Evolutionary conservation across 176 grass and related monocot genomes (phyloP).

Genomic region (Lolium multiflorum): DNA sequence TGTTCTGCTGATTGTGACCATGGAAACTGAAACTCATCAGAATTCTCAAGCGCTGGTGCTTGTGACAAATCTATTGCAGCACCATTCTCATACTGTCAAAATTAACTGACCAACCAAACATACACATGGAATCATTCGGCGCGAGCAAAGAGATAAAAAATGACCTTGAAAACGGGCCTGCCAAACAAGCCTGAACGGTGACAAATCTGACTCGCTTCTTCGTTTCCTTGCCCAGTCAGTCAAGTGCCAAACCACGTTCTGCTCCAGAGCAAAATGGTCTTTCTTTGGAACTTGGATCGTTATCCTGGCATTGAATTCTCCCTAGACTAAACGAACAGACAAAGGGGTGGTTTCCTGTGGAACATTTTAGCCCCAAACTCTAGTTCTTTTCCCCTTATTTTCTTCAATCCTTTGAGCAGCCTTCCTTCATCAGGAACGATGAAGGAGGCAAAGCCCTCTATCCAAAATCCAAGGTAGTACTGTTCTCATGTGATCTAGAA

Average conservation of each 20-base stretch:
- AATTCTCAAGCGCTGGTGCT: no score
- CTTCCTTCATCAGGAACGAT: not conserved
- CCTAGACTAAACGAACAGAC: no score
- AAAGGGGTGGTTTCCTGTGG: no score
- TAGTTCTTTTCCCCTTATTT: not conserved
- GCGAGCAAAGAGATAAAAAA: no score
- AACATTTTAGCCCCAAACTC: not conserved
- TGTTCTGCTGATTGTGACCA: no score
- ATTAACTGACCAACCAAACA: no score
- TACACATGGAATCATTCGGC: no score
- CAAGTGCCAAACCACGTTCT: not conserved
- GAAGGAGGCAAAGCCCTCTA: not conserved
- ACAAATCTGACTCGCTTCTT: not conserved
- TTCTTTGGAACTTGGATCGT: not conserved
- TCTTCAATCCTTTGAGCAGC: not conserved
- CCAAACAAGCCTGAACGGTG: not conserved
- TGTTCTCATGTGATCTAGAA: slow-evolving; percentile 2
- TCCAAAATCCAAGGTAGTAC: not conserved
- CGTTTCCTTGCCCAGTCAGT: no score
- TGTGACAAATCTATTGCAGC: no score
- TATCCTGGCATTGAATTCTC: not conserved
- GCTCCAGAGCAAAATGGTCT: not conserved
- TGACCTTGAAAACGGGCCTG: no score
- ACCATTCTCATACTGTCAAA: no score
- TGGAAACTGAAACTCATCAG: no score